Conservation (phyloP, 768 basidiomycete species). For the Lentinula guzmanii region DNA sequence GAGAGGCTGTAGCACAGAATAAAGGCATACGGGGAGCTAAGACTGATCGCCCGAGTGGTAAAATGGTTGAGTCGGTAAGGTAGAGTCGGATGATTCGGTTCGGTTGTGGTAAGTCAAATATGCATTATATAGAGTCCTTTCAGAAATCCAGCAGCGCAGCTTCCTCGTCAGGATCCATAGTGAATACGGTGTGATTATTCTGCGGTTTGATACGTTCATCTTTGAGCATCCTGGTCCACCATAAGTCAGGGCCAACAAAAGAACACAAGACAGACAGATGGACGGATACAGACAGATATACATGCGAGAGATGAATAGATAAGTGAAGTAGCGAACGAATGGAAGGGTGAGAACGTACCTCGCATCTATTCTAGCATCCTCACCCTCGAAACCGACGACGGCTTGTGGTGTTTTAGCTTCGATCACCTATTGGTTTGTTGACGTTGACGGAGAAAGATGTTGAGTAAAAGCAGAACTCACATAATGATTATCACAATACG, state of each 20-base stretch:
- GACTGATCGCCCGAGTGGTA: too few species aligned
- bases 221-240: slow-evolving; percentile 67
- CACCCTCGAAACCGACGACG: slow-evolving; percentile 81
- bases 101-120: too few species aligned
- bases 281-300: not conserved
- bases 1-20: slow-evolving; percentile 18
- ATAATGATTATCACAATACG: slow-evolving; percentile 97
- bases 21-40: too few species aligned
- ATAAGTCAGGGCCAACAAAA: too few species aligned
- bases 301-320: not conserved
- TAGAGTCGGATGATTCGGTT: too few species aligned
- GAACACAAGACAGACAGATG: not conserved
- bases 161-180: slow-evolving; percentile 24
- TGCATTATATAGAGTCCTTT: not conserved
- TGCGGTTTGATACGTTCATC: slow-evolving; percentile 71
- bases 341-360: slow-evolving; percentile 44
- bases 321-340: too few species aligned
- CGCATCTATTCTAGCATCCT: slow-evolving; percentile 83
- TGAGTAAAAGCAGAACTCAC: slow-evolving; percentile 39
- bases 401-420: slow-evolving; percentile 90
- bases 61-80: too few species aligned
- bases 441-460: not conserved
- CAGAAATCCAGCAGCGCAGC: slow-evolving; percentile 1
- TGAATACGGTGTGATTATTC: slow-evolving; percentile 41
- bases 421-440: slow-evolving; percentile 53